These are phyloP conservation scores for Umbilicus rupestris DNA, from an alignment of 164 flowering plant genomes.

Conservation along the genomic window DNA sequence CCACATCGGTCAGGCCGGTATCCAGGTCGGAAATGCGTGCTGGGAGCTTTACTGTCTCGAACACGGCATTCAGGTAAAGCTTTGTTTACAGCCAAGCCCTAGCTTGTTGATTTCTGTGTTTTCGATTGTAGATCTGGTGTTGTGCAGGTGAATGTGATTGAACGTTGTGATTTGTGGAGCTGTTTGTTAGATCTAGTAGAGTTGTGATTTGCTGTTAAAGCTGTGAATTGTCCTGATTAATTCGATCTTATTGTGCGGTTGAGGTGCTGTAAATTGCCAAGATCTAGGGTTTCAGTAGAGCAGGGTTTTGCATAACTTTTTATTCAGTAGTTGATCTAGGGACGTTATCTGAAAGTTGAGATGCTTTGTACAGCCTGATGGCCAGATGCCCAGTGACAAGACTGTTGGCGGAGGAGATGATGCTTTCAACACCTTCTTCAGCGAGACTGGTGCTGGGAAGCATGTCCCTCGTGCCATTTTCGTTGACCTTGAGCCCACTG, in stretches of 20 bases:
- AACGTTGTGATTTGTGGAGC: too few relatives aligned
- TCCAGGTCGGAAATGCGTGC: slow-evolving; percentile 42
- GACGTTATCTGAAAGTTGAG: neutral
- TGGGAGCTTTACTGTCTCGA: slow-evolving; percentile 49
- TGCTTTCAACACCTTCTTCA: slow-evolving; percentile 4
- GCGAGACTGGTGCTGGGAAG: slow-evolving; percentile 5
- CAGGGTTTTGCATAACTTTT: neutral
- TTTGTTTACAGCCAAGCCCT: neutral
- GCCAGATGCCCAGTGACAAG: slow-evolving; percentile 1
- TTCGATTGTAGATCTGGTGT: neutral
- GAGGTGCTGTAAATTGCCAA: too few relatives aligned
- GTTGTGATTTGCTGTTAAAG: too few relatives aligned
- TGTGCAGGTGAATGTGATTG: neutral
- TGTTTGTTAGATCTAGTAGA: too few relatives aligned
- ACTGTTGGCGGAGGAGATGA: neutral
- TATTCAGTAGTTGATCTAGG: neutral
- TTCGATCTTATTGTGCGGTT: too few relatives aligned
- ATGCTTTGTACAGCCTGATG: neutral
- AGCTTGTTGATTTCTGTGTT: neutral
- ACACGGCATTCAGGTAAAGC: slow-evolving; percentile 43
- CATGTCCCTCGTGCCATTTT: slow-evolving; percentile 1
- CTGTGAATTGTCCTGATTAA: too few relatives aligned
- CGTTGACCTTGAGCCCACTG: slow-evolving; percentile 1
- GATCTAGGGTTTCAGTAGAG: neutral
- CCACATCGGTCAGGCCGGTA: slow-evolving; percentile 54